Conservation (phyloP, 2,329 filamentous ascomycete species). For the Fusarium sp. region DNA sequence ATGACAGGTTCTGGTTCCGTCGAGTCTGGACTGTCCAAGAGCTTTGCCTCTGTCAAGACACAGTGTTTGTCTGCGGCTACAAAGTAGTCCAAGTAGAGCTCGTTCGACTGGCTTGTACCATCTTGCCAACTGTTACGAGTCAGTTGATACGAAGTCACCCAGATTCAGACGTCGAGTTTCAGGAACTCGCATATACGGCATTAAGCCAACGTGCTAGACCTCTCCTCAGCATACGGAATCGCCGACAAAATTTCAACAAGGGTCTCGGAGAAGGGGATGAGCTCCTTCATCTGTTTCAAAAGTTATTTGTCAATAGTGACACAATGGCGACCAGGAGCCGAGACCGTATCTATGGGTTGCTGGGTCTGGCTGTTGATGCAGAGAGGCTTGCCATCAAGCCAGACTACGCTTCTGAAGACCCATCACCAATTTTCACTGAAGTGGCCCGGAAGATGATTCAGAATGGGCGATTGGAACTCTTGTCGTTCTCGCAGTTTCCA, state of each 20-base stretch:
- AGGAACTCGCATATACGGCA: background rate
- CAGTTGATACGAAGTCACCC: background rate
- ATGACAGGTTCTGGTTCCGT: conserved; percentile 4
- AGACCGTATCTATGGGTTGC: conserved; percentile 2
- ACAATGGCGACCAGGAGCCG: background rate
- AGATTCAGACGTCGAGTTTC: background rate
- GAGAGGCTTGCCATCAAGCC: conserved; percentile 1
- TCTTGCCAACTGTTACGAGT: background rate
- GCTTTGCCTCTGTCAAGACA: background rate
- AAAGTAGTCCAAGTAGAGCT: background rate
- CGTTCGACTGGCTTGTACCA: background rate
- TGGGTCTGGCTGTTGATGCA: conserved; percentile 2
- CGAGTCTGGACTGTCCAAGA: conserved; percentile 8
- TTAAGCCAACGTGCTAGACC: background rate
- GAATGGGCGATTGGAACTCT: background rate
- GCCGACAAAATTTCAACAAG: background rate
- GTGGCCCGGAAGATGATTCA: background rate
- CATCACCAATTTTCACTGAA: background rate
- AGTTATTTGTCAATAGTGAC: background rate
- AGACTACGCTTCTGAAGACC: background rate
- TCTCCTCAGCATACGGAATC: background rate
- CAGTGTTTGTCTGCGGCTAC: conserved; percentile 1
- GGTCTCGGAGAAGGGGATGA: background rate
- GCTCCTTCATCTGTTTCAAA: background rate
- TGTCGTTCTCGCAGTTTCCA: conserved; percentile 2